Conservation (phyloP, 2,329 filamentous ascomycete species). For the Penicillium sclerotiorum region DNA sequence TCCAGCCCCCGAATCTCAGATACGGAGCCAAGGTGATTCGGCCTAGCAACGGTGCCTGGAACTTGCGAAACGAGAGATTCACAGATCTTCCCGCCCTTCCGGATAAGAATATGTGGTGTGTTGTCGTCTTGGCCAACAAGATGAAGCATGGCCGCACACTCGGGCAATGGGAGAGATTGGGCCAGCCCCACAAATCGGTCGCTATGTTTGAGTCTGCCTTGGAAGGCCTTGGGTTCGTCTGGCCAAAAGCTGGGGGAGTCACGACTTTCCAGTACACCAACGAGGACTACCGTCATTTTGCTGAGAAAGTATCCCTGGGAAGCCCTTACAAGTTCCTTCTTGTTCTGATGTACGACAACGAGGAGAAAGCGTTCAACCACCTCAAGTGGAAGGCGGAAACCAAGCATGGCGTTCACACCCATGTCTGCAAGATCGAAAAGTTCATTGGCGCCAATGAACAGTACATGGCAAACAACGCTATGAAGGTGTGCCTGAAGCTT, state of each 20-base stretch:
- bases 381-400: slow-evolving; percentile 70
- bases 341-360: slow-evolving; percentile 52
- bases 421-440: slow-evolving; percentile 60
- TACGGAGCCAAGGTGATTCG: slow-evolving; percentile 10
- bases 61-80: slow-evolving; percentile 15
- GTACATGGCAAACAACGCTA: slow-evolving; percentile 67
- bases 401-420: slow-evolving; percentile 64
- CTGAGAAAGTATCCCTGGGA: not conserved
- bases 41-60: slow-evolving; percentile 18
- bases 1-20: slow-evolving; percentile 14
- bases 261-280: not conserved
- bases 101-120: slow-evolving; percentile 5
- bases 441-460: slow-evolving; percentile 42
- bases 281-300: not conserved
- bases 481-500: slow-evolving; percentile 80
- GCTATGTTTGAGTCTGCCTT: not conserved
- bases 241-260: no score
- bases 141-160: not conserved
- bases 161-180: not conserved
- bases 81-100: slow-evolving; percentile 6
- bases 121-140: not conserved
- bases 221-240: not conserved
- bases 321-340: slow-evolving; percentile 35
- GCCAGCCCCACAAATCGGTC: not conserved
- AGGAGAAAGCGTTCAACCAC: slow-evolving; percentile 59